Evolutionary conservation across 352 stramenopile species (phyloP), one percentile per base, ranked within the genome.

Genomic region (Pythium scleroteichum): DNA sequence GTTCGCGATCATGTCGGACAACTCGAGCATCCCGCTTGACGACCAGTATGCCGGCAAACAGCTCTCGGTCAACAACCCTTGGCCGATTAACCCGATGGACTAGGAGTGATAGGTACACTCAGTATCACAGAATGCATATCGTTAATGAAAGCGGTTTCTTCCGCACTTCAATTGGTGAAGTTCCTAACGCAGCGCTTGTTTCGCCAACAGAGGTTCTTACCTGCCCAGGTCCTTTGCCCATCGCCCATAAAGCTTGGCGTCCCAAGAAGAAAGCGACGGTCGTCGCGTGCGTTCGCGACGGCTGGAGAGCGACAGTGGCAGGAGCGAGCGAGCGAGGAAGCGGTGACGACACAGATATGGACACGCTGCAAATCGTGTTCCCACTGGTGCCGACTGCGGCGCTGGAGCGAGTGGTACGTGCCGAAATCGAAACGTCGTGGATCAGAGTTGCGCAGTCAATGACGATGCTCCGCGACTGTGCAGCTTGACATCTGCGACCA

Each of bases 401-500:
- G 26, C 50, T 79, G 8, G 35, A 70, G 52, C 67, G 68, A 50
- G 71, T 79, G 71, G 71, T 79, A 49, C 12, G 67, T 40, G 14
- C 20, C 22, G 16, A 27, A 32, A 2, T 38, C 59, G 42, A 66
- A 66, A 42, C 35, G 53, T 53, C 47, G 61, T 56, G 20, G 22
- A 40, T 20, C 39, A 27, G 40, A 39, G 20, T n/a, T 35, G 5
- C 29, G 10, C 10, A 10, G 29, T 35, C 5, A 35, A 5, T 10
- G 10, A 10, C 29, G 10, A 10, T 35, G 29, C 29, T 5, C 29
- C 5, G 5, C 5, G 29, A 35, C 10, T 35, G 29, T 48, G 20
- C 41, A 79, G 71, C 53, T 75, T 4, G 58, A 69, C 12, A 69
- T 79, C 32, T 79, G 64, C 46, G 63, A 79, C 29, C 42, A 68